These are phyloP conservation scores for Lasiosphaeria miniovina DNA, from an alignment of 495 filamentous ascomycete genomes.

Conservation along the genomic window DNA sequence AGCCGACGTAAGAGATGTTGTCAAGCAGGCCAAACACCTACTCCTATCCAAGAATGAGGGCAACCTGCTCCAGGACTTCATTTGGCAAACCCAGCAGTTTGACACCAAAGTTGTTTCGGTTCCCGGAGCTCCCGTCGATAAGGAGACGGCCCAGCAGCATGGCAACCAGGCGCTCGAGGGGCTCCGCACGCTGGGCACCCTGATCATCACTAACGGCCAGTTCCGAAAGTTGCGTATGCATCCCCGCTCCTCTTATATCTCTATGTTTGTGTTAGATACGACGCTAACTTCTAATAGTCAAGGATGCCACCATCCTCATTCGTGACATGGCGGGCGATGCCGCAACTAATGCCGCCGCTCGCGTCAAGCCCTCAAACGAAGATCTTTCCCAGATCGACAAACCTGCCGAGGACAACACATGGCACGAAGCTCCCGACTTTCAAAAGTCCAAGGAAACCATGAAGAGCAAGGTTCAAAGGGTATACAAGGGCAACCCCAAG, in stretches of 20 bases:
- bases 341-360: conserved; percentile 74
- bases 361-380: conserved; percentile 76
- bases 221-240: conserved; percentile 87
- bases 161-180: conserved; percentile 77
- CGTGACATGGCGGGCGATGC: conserved; percentile 91
- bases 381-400: conserved; percentile 72
- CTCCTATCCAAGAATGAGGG: conserved; percentile 95
- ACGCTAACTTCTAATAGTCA: conserved; percentile 67
- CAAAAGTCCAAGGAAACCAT: conserved; percentile 65
- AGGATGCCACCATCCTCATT: conserved; percentile 76
- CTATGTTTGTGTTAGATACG: not conserved
- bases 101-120: conserved; percentile 54
- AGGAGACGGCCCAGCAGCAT: conserved; percentile 74
- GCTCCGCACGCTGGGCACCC: conserved; percentile 80
- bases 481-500: conserved; percentile 52
- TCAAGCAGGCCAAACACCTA: conserved; percentile 82
- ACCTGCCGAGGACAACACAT: conserved; percentile 83
- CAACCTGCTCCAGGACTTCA: conserved; percentile 91
- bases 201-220: conserved; percentile 93
- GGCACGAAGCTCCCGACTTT: conserved; percentile 86
- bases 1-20: conserved; percentile 72
- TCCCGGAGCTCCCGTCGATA: conserved; percentile 66
- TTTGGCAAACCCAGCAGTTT: conserved; percentile 84
- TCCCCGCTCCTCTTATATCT: not conserved
- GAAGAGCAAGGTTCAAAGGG: conserved; percentile 60